Evolutionary conservation across 352 stramenopile genomes (phyloP).

Genomic region (Phytophthora citricola): DNA sequence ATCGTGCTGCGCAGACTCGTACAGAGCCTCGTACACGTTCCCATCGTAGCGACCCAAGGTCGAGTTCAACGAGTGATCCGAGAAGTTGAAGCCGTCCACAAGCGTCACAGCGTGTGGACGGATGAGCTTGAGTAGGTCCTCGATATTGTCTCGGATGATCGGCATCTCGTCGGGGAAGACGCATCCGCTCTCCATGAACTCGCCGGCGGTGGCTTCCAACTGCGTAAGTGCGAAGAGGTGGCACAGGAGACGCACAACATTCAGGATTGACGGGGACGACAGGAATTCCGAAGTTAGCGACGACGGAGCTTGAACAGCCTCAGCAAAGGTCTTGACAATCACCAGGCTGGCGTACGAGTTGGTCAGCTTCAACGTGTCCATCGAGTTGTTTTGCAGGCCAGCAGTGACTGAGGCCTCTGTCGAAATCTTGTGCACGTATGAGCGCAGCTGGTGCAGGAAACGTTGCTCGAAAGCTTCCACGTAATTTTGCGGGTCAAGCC

Average conservation of each 20-base stretch:
- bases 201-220: slow-evolving; percentile 62
- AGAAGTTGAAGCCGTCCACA: slow-evolving; percentile 85
- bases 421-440: slow-evolving; percentile 46
- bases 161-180: slow-evolving; percentile 55
- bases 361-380: slow-evolving; percentile 61
- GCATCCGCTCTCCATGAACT: slow-evolving; percentile 73
- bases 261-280: slow-evolving; percentile 31
- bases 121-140: slow-evolving; percentile 56
- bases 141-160: slow-evolving; percentile 57
- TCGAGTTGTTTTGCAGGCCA: slow-evolving; percentile 62
- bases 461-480: slow-evolving; percentile 60
- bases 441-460: slow-evolving; percentile 59
- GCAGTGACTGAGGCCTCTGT: slow-evolving; percentile 35
- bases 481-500: slow-evolving; percentile 54
- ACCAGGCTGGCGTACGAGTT: slow-evolving; percentile 63
- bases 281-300: slow-evolving; percentile 43
- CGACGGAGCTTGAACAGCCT: slow-evolving; percentile 39
- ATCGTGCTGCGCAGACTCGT: slow-evolving; percentile 64
- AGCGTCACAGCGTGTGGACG: slow-evolving; percentile 76
- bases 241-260: slow-evolving; percentile 55
- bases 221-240: slow-evolving; percentile 82
- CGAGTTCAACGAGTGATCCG: slow-evolving; percentile 76
- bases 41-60: slow-evolving; percentile 77
- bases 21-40: slow-evolving; percentile 77
- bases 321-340: slow-evolving; percentile 58